Base-by-base conservation (phyloP, 495 filamentous ascomycete species). In the Thozetella sp. region DNA sequence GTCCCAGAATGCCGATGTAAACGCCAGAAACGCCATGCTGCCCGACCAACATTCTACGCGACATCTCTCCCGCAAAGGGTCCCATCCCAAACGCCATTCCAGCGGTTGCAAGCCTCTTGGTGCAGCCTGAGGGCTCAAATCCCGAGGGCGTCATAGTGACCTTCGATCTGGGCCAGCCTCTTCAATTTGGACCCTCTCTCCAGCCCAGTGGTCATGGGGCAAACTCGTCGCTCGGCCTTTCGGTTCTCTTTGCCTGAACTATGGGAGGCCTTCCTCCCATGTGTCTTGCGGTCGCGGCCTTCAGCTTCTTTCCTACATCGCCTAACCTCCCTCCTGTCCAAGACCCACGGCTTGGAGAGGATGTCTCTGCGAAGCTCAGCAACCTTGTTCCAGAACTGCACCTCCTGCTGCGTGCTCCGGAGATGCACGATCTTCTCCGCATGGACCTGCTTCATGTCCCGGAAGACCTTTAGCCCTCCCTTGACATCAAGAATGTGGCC, bases 401-500 rank as follows among this genome's bases (percentile, higher is more conserved):
- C 88, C 68, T 99, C 95, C 23, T 88, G 83, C 60, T 87, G 87
- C n/a, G 89, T 92, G 34, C 87, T 83, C 0, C 61, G 60, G 0
- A 94, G 54, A 0, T 81, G 65, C 51, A 71, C 75, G 20, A 93
- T 76, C 25, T 89, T 88, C 64, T 93, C 88, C 4, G 92, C 71
- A 25, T 88, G 73, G 9, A 97, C 72, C 66, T 97, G 90, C 62
- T 76, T 84, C 24, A 71, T 69, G 0, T 75, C 76, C 43, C 93
- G 80, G 65, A 89, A 97, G 12, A 69, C 69, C 10, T 73, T 79
- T 0, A 96, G 68, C 1, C 80, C 87, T 13, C 93, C 92, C 67
- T 96, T 97, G 24, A 91, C 77, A 61, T 94, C 92, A 13, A 96
- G 76, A 1, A 91, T 77, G 4, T 80, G 80, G 3, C 92, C 90